Percentiles rank a stretch among this genome's conserved stretches.
Conservation (phyloP, 805 yeast species). For the Kurtzmaniella cleridarum region DNA sequence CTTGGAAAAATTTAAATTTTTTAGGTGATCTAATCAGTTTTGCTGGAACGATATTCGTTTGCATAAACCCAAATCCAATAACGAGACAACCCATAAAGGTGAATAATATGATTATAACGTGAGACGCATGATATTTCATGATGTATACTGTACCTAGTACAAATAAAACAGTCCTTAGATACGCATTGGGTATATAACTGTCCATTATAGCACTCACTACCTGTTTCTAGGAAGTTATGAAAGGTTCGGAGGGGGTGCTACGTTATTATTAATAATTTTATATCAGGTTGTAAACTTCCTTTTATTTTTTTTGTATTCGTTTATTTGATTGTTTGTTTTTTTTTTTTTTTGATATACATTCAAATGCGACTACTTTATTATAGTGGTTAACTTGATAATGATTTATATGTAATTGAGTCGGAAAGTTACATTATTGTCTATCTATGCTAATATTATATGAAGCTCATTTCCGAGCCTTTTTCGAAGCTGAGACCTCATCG, state of each 20-base stretch:
- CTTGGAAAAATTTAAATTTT: background rate
- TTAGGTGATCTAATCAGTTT: constrained; percentile 3
- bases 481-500: constrained; percentile 4
- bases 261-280: too few species aligned
- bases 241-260: too few species aligned
- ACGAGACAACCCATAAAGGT: background rate
- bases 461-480: background rate
- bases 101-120: background rate
- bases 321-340: too few species aligned
- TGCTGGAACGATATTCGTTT: constrained; percentile 1
- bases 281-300: too few species aligned
- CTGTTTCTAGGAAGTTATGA: too few species aligned
- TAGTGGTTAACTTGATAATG: too few species aligned
- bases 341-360: too few species aligned
- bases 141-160: background rate
- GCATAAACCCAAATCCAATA: background rate
- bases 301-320: too few species aligned
- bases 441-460: constrained; percentile 1
- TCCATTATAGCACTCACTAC: too few species aligned
- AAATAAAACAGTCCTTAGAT: background rate
- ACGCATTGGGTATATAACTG: too few species aligned
- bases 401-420: background rate
- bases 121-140: background rate
- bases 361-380: too few species aligned
- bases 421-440: background rate